These are phyloP conservation scores for Penicillium occitanis DNA, from an alignment of 2,329 filamentous ascomycete genomes.

Conservation along the genomic window DNA sequence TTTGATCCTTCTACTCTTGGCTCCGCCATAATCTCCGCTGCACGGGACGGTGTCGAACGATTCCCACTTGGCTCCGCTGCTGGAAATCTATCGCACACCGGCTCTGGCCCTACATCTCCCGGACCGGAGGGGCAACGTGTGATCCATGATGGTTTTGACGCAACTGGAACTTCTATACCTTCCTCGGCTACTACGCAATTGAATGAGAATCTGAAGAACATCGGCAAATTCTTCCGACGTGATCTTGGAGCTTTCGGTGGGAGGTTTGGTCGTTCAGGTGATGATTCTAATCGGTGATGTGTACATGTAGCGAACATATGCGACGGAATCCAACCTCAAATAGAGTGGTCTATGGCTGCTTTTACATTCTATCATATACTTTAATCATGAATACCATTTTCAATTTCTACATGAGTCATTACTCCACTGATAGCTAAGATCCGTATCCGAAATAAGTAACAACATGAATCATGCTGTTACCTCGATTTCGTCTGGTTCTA, in stretches of 20 bases:
- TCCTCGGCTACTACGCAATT: conserved; percentile 63
- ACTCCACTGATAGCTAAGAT: no score
- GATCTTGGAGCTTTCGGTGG: conserved; percentile 77
- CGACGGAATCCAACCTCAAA: not conserved
- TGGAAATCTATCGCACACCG: conserved; percentile 26
- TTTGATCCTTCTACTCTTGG: conserved; percentile 84
- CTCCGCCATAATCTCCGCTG: conserved; percentile 83
- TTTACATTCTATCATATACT: not conserved
- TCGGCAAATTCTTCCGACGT: conserved; percentile 92
- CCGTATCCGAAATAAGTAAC: no score
- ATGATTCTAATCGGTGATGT: conserved; percentile 28
- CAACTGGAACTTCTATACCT: conserved; percentile 31
- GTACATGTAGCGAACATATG: not conserved
- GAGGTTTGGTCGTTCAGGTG: conserved; percentile 59
- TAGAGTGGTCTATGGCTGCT: not conserved
- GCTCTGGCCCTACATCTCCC: conserved; percentile 18
- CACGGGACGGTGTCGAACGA: conserved; percentile 76
- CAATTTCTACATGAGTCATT: not conserved
- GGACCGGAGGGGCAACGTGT: conserved; percentile 13
- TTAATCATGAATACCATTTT: not conserved
- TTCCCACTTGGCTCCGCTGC: conserved; percentile 50
- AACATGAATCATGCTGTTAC: not conserved
- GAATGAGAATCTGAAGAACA: conserved; percentile 91
- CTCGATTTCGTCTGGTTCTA: not conserved
- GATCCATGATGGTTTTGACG: conserved; percentile 17